phyloP scores from a whole-genome alignment of 2,329 filamentous ascomycete genomes.

The Trichophyton verrucosum region DNA sequence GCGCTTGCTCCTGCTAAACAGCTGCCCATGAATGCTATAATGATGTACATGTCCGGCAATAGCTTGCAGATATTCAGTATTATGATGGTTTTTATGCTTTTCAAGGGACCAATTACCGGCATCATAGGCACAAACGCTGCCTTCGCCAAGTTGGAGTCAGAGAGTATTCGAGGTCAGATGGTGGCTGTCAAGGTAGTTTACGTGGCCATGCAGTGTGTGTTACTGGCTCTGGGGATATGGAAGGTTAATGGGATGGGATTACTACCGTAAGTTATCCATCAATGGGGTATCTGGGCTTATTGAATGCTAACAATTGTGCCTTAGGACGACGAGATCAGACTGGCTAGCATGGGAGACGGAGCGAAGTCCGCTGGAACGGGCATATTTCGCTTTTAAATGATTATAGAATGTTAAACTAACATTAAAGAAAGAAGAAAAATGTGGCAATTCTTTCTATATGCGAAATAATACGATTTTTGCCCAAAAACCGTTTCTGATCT shows the following conservation, averaged over 20 bases:
- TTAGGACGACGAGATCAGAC: conserved; percentile 82
- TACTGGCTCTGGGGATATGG: conserved; percentile 79
- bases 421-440: background rate
- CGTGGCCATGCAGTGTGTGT: conserved; percentile 71
- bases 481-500: background rate
- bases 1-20: conserved; percentile 86
- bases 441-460: background rate
- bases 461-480: background rate
- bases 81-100: conserved; percentile 99
- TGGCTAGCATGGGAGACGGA: conserved; percentile 93
- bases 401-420: background rate
- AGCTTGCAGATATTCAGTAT: conserved; percentile 97
- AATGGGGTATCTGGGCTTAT: conserved; percentile 9
- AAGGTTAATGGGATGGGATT: conserved; percentile 96
- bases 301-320: background rate
- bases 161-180: conserved; percentile 59
- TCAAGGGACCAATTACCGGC: conserved; percentile 88
- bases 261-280: conserved; percentile 52
- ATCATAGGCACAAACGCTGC: conserved; percentile 69
- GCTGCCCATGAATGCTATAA: conserved; percentile 94
- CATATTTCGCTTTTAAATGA: conserved; percentile 46
- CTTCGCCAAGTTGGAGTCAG: conserved; percentile 84
- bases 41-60: conserved; percentile 99
- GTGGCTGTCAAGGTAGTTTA: conserved; percentile 79
- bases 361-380: conserved; percentile 54